phyloP scores from a whole-genome alignment of 73 alveolate genomes.

The Tetrahymena borealis region DNA sequence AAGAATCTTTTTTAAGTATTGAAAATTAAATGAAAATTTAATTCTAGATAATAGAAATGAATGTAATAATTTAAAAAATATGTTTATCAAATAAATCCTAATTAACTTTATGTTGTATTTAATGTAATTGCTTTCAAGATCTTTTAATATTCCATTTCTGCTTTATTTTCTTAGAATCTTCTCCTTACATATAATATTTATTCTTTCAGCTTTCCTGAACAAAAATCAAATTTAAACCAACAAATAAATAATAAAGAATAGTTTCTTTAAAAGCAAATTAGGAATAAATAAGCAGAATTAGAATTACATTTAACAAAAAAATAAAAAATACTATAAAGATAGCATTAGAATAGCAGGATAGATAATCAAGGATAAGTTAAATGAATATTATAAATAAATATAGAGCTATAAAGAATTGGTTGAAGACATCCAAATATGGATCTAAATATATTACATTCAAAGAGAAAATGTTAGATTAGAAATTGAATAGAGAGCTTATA shows the following conservation, averaged over 20 bases:
- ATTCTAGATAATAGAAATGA: too few species aligned
- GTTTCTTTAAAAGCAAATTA: not conserved
- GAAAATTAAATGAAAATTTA: not conserved
- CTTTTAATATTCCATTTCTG: too few species aligned
- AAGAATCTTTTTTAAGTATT: not conserved
- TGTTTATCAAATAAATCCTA: too few species aligned
- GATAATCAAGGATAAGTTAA: not conserved
- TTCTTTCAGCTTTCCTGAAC: not conserved
- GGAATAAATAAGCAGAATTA: not conserved
- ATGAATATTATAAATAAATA: not conserved
- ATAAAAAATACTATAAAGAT: not conserved
- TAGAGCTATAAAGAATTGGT: not conserved
- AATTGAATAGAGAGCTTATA: conserved; percentile 3
- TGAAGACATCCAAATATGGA: conserved; percentile 3
- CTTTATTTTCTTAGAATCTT: not conserved
- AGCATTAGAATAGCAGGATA: not conserved
- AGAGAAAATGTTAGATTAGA: conserved; percentile 21
- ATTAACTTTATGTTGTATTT: too few species aligned
- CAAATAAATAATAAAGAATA: not conserved
- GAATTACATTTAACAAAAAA: not conserved
- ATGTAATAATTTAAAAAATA: too few species aligned
- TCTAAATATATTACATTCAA: conserved; percentile 1
- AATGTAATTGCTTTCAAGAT: too few species aligned
- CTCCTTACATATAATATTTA: not conserved
- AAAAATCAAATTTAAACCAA: not conserved